A percentile compares a stretch with the other conserved stretches of the same genome.
Conservation (phyloP, 768 basidiomycete genomes). For the Piloderma croceum region DNA sequence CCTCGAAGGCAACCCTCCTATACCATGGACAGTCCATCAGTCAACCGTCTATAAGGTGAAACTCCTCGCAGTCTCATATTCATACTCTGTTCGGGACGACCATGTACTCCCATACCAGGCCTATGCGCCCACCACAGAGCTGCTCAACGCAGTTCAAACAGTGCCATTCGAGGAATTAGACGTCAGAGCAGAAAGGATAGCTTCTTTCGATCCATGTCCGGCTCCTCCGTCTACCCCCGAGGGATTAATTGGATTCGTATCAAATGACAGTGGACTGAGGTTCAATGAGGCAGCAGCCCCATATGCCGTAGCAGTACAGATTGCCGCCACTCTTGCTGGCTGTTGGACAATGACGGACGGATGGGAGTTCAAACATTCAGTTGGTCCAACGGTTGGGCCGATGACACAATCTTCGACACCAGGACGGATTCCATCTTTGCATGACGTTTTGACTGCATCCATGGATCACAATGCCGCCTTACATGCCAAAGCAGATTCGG, state of each 20-base stretch:
- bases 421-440: constrained; percentile 27
- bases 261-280: constrained; percentile 12
- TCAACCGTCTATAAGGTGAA: constrained; percentile 62
- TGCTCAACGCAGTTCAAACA: constrained; percentile 45
- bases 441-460: constrained; percentile 42
- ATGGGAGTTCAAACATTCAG: constrained; percentile 53
- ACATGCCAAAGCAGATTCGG: background rate
- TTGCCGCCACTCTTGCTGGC: constrained; percentile 53
- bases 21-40: constrained; percentile 63
- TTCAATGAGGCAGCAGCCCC: constrained; percentile 56
- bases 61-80: constrained; percentile 52
- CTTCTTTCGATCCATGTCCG: constrained; percentile 50
- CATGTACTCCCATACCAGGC: constrained; percentile 74
- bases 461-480: constrained; percentile 37
- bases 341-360: constrained; percentile 74
- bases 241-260: too few relatives aligned
- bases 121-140: constrained; percentile 46
- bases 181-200: constrained; percentile 34
- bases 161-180: constrained; percentile 40
- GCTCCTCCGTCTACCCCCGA: constrained; percentile 7
- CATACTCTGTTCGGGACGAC: constrained; percentile 45
- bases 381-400: constrained; percentile 22
- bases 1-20: constrained; percentile 25
- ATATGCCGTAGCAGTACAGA: constrained; percentile 67
- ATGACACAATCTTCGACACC: constrained; percentile 13